These are phyloP conservation scores for Drosera capensis DNA, from an alignment of 148 eudicot genomes.

Conservation along the genomic window DNA sequence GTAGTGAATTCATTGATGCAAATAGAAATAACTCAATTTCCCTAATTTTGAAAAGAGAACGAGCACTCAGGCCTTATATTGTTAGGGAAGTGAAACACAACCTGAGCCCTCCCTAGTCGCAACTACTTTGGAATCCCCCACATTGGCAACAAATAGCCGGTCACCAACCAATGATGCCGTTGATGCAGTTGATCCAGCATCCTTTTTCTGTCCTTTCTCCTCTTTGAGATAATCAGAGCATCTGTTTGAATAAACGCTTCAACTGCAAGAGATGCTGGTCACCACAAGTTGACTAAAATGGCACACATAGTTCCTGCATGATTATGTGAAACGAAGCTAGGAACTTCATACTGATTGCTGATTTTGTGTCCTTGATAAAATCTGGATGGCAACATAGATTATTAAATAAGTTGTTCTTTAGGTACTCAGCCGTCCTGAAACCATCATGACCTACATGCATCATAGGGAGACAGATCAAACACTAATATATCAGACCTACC, in stretches of 20 bases:
- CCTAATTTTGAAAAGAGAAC: too few relatives aligned
- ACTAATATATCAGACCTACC: neutral
- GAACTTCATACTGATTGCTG: constrained; percentile 44
- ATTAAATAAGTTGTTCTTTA: constrained; percentile 59
- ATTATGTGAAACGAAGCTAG: neutral
- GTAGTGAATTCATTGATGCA: too few relatives aligned
- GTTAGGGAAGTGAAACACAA: constrained; percentile 10
- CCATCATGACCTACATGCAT: constrained; percentile 59
- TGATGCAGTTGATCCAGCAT: constrained; percentile 83
- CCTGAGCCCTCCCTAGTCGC: constrained; percentile 65
- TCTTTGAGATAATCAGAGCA: constrained; percentile 39
- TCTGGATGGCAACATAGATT: constrained; percentile 60
- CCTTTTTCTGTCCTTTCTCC: constrained; percentile 47
- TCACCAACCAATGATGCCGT: constrained; percentile 55
- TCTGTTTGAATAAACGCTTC: constrained; percentile 63
- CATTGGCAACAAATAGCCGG: constrained; percentile 62
- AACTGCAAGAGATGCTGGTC: constrained; percentile 19
- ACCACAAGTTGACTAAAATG: neutral
- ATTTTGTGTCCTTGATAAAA: constrained; percentile 54
- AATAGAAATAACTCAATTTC: too few relatives aligned
- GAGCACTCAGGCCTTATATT: neutral
- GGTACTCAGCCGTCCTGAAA: constrained; percentile 63
- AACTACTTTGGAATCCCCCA: constrained; percentile 76
- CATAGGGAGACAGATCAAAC: neutral
- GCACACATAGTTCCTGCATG: too few relatives aligned